Conservation (phyloP, 352 stramenopile genomes). For the Globisporangium apiculatum region DNA sequence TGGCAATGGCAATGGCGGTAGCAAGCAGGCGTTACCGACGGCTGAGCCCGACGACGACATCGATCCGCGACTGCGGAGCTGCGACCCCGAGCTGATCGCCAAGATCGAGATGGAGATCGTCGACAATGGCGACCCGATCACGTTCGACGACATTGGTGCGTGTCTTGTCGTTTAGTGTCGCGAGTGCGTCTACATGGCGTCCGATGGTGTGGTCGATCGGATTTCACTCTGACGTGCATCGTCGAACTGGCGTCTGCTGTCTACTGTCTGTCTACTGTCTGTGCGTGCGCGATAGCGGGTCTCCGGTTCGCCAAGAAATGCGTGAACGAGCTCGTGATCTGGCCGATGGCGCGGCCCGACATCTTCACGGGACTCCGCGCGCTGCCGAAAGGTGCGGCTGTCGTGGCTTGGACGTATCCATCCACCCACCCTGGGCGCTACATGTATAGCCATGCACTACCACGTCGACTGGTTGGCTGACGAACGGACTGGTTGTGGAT, state of each 20-base stretch:
- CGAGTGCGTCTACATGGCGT: too few species aligned
- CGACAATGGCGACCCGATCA: constrained; percentile 87
- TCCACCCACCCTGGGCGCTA: too few species aligned
- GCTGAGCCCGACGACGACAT: constrained; percentile 74
- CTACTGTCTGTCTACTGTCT: too few species aligned
- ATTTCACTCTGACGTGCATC: background rate
- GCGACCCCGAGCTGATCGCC: constrained; percentile 93
- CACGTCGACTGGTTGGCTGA: background rate
- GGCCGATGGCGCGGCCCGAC: constrained; percentile 96
- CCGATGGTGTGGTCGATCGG: too few species aligned
- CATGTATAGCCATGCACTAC: background rate
- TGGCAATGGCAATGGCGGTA: background rate
- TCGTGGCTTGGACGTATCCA: background rate
- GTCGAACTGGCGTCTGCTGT: too few species aligned
- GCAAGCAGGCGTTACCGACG: constrained; percentile 10
- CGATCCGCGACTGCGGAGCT: constrained; percentile 90
- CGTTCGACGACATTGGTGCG: constrained; percentile 96
- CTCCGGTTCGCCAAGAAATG: constrained; percentile 97
- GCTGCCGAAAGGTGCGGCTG: constrained; percentile 75
- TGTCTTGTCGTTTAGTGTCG: background rate
- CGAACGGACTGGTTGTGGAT: background rate
- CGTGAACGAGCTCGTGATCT: constrained; percentile 97
- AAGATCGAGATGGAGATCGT: constrained; percentile 98
- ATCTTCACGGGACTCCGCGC: constrained; percentile 95
- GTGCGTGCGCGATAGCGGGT: constrained; percentile 56